These are phyloP conservation scores for Venturia carpophila DNA, from an alignment of 2,329 filamentous ascomycete species.

Conservation along the genomic window DNA sequence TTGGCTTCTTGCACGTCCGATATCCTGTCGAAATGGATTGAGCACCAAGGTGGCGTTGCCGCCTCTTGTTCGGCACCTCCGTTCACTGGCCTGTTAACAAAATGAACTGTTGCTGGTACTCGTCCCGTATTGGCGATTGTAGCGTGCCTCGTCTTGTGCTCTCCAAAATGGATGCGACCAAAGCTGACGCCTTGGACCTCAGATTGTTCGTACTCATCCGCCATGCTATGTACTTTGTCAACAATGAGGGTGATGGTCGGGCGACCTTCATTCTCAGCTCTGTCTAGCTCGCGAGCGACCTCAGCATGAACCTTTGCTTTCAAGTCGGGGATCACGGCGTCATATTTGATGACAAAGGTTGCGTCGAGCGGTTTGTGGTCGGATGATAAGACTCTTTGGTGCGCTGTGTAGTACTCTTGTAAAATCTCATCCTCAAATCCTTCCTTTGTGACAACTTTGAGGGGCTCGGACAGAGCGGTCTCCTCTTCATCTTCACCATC, in stretches of 20 bases:
- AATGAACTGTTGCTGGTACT: conserved; percentile 69
- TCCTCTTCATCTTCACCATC: conserved; percentile 61
- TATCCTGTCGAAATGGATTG: conserved; percentile 53
- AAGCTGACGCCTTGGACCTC: conserved; percentile 59
- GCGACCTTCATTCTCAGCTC: conserved; percentile 82
- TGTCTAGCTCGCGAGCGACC: conserved; percentile 79
- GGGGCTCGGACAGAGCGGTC: conserved; percentile 35
- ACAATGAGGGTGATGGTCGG: conserved; percentile 77
- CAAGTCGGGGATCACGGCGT: conserved; percentile 75
- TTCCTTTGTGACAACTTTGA: conserved; percentile 50
- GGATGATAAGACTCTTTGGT: conserved; percentile 83
- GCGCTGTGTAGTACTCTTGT: conserved; percentile 69
- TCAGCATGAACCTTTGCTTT: conserved; percentile 80
- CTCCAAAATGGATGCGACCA: conserved; percentile 62
- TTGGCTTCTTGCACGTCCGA: conserved; percentile 29
- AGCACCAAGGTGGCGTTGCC: conserved; percentile 59
- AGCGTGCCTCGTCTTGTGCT: conserved; percentile 56
- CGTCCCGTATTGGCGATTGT: conserved; percentile 91
- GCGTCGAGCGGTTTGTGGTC: conserved; percentile 91
- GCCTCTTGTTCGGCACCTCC: conserved; percentile 37
- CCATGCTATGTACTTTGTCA: conserved; percentile 41
- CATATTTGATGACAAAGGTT: conserved; percentile 75
- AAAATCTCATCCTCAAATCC: conserved; percentile 48
- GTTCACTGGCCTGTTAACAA: conserved; percentile 61
- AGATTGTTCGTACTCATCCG: conserved; percentile 33